These are phyloP conservation scores for Tephrocybe sp. DNA, from an alignment of 768 basidiomycete genomes.

Conservation along the genomic window DNA sequence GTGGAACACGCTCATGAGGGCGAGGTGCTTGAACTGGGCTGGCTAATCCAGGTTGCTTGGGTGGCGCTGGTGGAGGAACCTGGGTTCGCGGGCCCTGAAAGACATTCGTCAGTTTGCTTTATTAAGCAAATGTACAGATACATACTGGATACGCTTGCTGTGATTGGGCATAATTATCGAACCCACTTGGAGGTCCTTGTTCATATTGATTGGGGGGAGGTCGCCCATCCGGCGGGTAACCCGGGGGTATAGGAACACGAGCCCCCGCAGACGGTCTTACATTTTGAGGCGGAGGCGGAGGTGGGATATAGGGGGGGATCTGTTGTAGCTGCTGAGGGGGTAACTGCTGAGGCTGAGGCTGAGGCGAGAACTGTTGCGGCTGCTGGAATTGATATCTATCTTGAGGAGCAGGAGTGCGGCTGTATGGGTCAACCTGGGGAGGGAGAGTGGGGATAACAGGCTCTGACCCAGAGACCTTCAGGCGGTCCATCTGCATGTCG, in stretches of 20 bases:
- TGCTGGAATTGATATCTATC: conserved; percentile 36
- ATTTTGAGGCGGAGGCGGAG: conserved; percentile 27
- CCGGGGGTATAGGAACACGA: conserved; percentile 40
- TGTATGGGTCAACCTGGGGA: conserved; percentile 30
- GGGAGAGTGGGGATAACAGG: conserved; percentile 26
- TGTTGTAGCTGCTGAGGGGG: conserved; percentile 22
- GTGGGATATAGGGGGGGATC: conserved; percentile 26
- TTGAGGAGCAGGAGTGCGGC: conserved; percentile 35
- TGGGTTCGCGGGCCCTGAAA: conserved; percentile 17
- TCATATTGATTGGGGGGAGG: conserved; percentile 32
- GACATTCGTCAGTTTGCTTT: neutral
- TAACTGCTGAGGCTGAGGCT: conserved; percentile 26
- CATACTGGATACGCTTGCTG: conserved; percentile 37
- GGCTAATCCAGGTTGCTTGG: conserved; percentile 35
- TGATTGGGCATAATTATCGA: conserved; percentile 27
- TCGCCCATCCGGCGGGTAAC: conserved; percentile 41
- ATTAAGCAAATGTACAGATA: neutral
- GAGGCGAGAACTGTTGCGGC: conserved; percentile 26
- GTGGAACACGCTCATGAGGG: conserved; percentile 27
- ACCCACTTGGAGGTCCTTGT: conserved; percentile 20
- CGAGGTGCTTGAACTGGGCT: conserved; percentile 27
- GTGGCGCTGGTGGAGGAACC: conserved; percentile 26
- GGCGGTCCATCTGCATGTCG: conserved; percentile 39
- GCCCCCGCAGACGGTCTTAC: conserved; percentile 41
- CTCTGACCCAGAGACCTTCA: conserved; percentile 45